Base-by-base conservation (phyloP, 768 basidiomycete species). In the Asterophora lycoperdoides region DNA sequence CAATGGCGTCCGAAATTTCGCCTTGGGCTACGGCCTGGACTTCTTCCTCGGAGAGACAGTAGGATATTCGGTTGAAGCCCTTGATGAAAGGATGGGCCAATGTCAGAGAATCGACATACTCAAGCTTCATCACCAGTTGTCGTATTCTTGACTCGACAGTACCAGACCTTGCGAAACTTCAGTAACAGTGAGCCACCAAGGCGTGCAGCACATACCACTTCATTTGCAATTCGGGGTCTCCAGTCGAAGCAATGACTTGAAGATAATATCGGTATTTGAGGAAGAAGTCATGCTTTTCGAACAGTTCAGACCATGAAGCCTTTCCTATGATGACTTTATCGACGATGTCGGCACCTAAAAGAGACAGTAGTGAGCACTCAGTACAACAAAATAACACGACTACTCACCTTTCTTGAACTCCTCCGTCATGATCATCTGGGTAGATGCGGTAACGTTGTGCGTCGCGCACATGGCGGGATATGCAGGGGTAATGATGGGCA, bases 381-480 rank as follows among this genome's bases (percentile, higher is more conserved):
- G 32, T 32, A 19, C 3, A 44, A 3, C 20, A 44, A 18, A 30
- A 15, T 44, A 8, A 52, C 39, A n/a, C 18, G 30, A 36, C 11
- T 23, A 51, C 56, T 6, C 19, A 88, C 93, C 93, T 76, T 87
- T 83, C 72, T 92, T 89, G 66, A 97, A 93, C 61, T 99, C 96
- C 57, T 91, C 85, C 0, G 89, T 94, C 76, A 96, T 93, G 46
- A 99, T 89, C 77, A 87, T 84, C 68, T 96, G 92, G 4, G 95
- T 98, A 8, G 93, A 96, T 36, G 82, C 80, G 44, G 93, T 93
- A 52, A 98, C 94, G 60, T 98, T 99, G 71, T 99, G 96, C 14
- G 96, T 99, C 19, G 95, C 83, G 66, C 95, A 98, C 95, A 99
- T 99, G 5, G 95, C 86, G 39, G 96, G 96, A 68, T 97, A 99